Percentiles rank a stretch among this genome's conserved stretches.
These are phyloP conservation scores for Xanthoconium purpureum DNA, from an alignment of 768 basidiomycete genomes.

Conservation along the genomic window DNA sequence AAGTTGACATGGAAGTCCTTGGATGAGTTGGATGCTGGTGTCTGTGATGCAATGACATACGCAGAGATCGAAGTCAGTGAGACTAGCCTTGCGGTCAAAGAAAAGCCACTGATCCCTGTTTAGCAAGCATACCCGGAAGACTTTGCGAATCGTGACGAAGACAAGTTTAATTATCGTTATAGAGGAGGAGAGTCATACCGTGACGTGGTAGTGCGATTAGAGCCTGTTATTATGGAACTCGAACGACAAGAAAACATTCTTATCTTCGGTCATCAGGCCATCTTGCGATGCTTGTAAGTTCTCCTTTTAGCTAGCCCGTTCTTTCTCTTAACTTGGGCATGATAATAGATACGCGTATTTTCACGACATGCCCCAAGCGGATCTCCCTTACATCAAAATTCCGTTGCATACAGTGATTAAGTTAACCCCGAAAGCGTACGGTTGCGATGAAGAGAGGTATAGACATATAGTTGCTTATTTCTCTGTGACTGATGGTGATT, in stretches of 20 bases:
- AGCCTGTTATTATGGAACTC: constrained; percentile 99
- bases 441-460: constrained; percentile 94
- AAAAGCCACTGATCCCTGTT: background rate
- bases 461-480: constrained; percentile 1
- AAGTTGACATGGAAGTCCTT: constrained; percentile 99
- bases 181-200: constrained; percentile 97
- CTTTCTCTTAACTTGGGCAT: background rate
- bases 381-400: constrained; percentile 97
- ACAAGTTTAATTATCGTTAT: constrained; percentile 99
- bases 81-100: background rate
- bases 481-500: background rate
- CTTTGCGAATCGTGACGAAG: constrained; percentile 95
- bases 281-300: constrained; percentile 72
- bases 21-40: constrained; percentile 97
- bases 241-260: constrained; percentile 97
- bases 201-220: constrained; percentile 91
- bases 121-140: constrained; percentile 96
- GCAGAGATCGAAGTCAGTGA: constrained; percentile 88
- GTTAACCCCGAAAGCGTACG: constrained; percentile 96
- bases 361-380: constrained; percentile 84
- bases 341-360: constrained; percentile 88
- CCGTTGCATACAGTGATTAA: constrained; percentile 98
- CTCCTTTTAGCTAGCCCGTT: background rate
- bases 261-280: constrained; percentile 95
- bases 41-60: constrained; percentile 99